phyloP scores from a whole-genome alignment of 1,284 basidiomycete species.

The Inonotus hispidus region DNA sequence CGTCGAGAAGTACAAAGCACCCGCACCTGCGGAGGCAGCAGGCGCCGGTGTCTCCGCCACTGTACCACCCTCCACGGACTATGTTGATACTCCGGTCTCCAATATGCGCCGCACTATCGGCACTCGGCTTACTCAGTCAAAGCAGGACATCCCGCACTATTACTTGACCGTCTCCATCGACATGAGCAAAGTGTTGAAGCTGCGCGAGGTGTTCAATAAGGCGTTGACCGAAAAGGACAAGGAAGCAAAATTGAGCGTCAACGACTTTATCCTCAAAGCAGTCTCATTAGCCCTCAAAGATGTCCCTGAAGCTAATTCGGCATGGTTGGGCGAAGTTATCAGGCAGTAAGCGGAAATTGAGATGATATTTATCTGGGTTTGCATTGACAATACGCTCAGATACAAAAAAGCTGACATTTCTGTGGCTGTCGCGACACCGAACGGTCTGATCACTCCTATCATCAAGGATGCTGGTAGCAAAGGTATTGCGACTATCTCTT shows the following conservation, averaged over 20 bases:
- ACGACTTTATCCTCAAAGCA: slow-evolving; percentile 98
- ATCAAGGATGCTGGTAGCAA: slow-evolving; percentile 90
- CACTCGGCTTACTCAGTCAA: slow-evolving; percentile 85
- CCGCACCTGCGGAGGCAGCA: slow-evolving; percentile 40
- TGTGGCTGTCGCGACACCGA: slow-evolving; percentile 94
- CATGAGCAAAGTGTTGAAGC: slow-evolving; percentile 95
- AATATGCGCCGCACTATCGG: slow-evolving; percentile 97
- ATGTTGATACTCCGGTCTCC: slow-evolving; percentile 86
- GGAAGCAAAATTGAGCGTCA: slow-evolving; percentile 89
- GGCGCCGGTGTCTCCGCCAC: slow-evolving; percentile 36
- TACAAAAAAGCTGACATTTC: slow-evolving; percentile 98
- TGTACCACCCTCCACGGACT: slow-evolving; percentile 53
- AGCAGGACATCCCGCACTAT: slow-evolving; percentile 95
- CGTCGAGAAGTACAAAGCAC: slow-evolving; percentile 82
- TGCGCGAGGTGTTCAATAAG: slow-evolving; percentile 95
- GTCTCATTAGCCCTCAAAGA: slow-evolving; percentile 86
- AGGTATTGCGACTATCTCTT: slow-evolving; percentile 89
- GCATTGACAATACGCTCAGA: slow-evolving; percentile 37
- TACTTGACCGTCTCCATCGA: slow-evolving; percentile 94
- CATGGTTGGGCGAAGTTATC: slow-evolving; percentile 96
- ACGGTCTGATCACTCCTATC: slow-evolving; percentile 96
- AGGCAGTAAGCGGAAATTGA: slow-evolving; percentile 63
- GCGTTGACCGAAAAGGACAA: slow-evolving; percentile 80
- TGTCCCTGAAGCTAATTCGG: slow-evolving; percentile 97
- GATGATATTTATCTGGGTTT: neutral